Conservation (phyloP, 345 rosid genomes). For the Leavenworthia alabamica region DNA sequence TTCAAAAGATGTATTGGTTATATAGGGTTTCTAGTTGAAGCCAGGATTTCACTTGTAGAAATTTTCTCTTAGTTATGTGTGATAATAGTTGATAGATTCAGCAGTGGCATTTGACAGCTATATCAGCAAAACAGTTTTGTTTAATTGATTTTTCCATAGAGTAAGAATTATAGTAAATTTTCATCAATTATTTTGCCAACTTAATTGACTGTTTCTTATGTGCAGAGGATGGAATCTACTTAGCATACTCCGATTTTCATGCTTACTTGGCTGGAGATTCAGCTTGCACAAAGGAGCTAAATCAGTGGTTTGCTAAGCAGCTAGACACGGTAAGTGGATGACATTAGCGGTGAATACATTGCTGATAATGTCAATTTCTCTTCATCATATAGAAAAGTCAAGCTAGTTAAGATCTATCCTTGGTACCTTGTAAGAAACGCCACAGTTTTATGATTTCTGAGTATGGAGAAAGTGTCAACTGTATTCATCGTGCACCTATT, state of each 20-base stretch:
- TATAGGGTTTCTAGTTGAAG: neutral
- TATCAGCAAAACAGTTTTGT: neutral
- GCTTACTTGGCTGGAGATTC: slow-evolving; percentile 81
- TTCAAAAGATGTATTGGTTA: neutral
- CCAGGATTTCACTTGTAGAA: neutral
- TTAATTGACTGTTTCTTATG: slow-evolving; percentile 4
- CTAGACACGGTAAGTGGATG: slow-evolving; percentile 65
- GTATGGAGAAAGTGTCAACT: neutral
- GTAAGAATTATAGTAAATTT: neutral
- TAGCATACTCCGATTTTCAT: slow-evolving; percentile 89
- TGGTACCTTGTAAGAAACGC: slow-evolving; percentile 10
- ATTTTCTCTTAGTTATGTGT: neutral
- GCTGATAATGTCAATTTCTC: slow-evolving; percentile 7
- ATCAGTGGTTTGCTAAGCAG: slow-evolving; percentile 89
- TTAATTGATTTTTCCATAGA: slow-evolving; percentile 1
- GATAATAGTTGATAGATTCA: too few species aligned
- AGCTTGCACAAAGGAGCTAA: slow-evolving; percentile 72
- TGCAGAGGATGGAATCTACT: slow-evolving; percentile 80
- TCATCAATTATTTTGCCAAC: neutral
- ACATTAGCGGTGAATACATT: neutral
- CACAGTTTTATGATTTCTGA: neutral
- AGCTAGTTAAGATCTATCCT: neutral
- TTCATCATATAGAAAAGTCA: neutral
- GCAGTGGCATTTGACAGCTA: neutral
- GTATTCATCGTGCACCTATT: neutral